A percentile compares a stretch with the other conserved stretches of the same genome.
Conservation (phyloP, 257 asterid genomes). For the Solanum piurae region DNA sequence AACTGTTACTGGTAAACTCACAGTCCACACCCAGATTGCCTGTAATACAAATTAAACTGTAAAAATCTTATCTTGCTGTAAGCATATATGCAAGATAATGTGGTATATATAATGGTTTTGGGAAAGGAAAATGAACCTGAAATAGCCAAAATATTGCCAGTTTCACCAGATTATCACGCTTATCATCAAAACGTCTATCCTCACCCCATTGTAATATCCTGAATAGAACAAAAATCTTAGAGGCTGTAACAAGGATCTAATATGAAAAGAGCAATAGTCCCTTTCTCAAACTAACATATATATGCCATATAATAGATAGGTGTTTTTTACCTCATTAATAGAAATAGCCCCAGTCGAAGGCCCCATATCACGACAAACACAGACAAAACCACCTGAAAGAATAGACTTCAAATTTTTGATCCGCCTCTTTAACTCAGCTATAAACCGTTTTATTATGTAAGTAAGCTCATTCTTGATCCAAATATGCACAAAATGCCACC, state of each 20-base stretch:
- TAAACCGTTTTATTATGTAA: background rate
- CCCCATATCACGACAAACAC: conserved; percentile 80
- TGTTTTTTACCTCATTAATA: conserved; percentile 61
- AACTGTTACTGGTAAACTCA: conserved; percentile 86
- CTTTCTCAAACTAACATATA: background rate
- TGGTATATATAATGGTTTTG: background rate
- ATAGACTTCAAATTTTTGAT: background rate
- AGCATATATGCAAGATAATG: background rate
- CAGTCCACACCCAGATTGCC: conserved; percentile 99
- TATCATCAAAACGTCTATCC: conserved; percentile 87
- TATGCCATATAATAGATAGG: background rate
- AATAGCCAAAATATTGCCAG: conserved; percentile 76
- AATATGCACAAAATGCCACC: background rate
- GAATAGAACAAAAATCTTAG: background rate
- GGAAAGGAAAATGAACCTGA: conserved; percentile 43
- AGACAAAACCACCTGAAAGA: conserved; percentile 67
- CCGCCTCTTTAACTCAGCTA: background rate
- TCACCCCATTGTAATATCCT: conserved; percentile 96
- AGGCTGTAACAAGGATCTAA: background rate
- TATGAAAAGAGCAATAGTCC: background rate
- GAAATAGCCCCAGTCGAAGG: conserved; percentile 77
- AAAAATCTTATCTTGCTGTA: background rate
- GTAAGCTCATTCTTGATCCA: background rate
- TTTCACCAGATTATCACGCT: conserved; percentile 67
- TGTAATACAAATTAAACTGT: conserved; percentile 10